These are phyloP conservation scores for Madurella fahalii DNA, from an alignment of 2,329 filamentous ascomycete species.

Conservation along the genomic window DNA sequence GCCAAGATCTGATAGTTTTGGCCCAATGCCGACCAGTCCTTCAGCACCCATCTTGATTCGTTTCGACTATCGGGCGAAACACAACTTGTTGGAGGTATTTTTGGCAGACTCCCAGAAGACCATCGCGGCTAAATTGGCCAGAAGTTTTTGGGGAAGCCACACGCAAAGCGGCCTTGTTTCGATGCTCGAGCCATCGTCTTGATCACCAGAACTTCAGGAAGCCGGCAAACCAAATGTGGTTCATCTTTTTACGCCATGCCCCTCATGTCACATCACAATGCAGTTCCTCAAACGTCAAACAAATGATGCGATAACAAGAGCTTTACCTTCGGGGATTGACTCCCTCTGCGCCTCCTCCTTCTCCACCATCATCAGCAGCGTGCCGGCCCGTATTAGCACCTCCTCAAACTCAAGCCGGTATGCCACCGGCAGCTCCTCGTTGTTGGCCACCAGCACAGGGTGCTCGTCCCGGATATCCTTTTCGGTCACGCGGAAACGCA, in stretches of 20 bases:
- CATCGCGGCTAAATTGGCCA: neutral
- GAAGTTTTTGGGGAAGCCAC: neutral
- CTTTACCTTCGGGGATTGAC: constrained; percentile 57
- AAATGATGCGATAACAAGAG: constrained; percentile 59
- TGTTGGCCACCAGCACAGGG: constrained; percentile 52
- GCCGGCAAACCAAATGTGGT: neutral
- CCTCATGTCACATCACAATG: neutral
- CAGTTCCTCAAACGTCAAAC: constrained; percentile 17
- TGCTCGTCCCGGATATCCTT: constrained; percentile 34
- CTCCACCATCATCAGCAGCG: constrained; percentile 63
- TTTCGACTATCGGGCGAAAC: constrained; percentile 5
- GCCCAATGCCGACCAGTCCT: no score
- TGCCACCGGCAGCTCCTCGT: constrained; percentile 63
- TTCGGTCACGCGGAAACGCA: constrained; percentile 62
- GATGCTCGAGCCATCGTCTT: neutral
- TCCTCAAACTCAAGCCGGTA: constrained; percentile 72
- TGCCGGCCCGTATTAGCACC: constrained; percentile 60
- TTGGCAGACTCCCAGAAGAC: neutral
- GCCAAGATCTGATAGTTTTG: no score
- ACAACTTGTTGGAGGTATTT: neutral
- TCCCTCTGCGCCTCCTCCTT: constrained; percentile 55
- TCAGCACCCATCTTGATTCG: neutral
- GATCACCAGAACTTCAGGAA: neutral
- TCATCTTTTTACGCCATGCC: neutral
- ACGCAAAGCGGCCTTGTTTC: neutral